These are phyloP conservation scores for Pisolithus albus DNA, from an alignment of 768 basidiomycete species.

Conservation along the genomic window DNA sequence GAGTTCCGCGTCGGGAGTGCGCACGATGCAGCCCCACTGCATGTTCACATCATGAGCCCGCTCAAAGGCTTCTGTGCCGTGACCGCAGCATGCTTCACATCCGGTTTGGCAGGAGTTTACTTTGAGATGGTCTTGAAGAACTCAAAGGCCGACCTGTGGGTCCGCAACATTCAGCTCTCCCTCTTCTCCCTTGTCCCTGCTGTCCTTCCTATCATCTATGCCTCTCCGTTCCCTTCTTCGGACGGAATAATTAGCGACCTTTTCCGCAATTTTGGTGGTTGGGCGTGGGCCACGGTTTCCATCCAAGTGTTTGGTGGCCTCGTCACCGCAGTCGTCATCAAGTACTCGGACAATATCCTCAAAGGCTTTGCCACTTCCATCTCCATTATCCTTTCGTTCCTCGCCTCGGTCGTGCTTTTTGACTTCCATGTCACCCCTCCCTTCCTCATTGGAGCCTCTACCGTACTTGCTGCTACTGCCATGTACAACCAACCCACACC, in stretches of 20 bases:
- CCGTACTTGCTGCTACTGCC: slow-evolving; percentile 86
- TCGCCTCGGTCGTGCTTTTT: slow-evolving; percentile 88
- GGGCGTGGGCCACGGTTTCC: slow-evolving; percentile 92
- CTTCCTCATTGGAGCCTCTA: slow-evolving; percentile 79
- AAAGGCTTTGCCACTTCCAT: slow-evolving; percentile 98
- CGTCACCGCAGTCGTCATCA: slow-evolving; percentile 92
- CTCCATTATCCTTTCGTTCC: slow-evolving; percentile 91
- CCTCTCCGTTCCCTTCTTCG: slow-evolving; percentile 35
- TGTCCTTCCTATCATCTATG: slow-evolving; percentile 67
- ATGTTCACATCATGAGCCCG: slow-evolving; percentile 74
- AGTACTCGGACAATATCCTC: slow-evolving; percentile 91
- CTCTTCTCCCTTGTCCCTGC: slow-evolving; percentile 90
- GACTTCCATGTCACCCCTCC: slow-evolving; percentile 81
- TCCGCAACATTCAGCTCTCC: slow-evolving; percentile 84
- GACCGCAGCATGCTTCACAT: slow-evolving; percentile 79
- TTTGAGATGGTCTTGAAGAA: slow-evolving; percentile 91
- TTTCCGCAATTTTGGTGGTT: slow-evolving; percentile 82
- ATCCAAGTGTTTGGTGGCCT: slow-evolving; percentile 92
- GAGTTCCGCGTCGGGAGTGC: slow-evolving; percentile 56
- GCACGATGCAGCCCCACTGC: slow-evolving; percentile 51
- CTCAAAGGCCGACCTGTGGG: slow-evolving; percentile 80
- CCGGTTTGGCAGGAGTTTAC: slow-evolving; percentile 86
- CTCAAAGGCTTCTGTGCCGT: slow-evolving; percentile 81
- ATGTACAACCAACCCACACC: slow-evolving; percentile 80
- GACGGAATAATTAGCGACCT: slow-evolving; percentile 48